Base-by-base conservation (phyloP, 345 rosid species). In the Eucalyptus cloeziana region DNA sequence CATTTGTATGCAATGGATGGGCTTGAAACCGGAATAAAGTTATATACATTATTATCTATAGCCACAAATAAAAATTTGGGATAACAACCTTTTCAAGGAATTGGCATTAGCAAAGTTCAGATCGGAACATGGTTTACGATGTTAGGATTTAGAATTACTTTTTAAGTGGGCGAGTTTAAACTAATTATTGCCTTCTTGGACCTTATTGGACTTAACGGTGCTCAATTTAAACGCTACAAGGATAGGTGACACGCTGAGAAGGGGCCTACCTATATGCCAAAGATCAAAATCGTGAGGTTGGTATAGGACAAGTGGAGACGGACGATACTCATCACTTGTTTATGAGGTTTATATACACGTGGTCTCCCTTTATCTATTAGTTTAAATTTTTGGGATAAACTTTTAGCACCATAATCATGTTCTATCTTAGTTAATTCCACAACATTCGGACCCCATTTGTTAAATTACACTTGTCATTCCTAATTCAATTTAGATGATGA, bases 151-250 rank as follows among this genome's bases (percentile, higher is more conserved):
- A 16, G 6, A 31, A 31, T 16, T 15, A n/a, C 19, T 31, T 31
- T 67, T n/a, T 3, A 67, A 15, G 79, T 31, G 43, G 79, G 43
- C 1, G 2, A 67, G 79, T 15, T 31, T 16, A 43, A 16, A 7
- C 40, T n/a, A 67, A 31, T 37, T 8, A 31, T 31, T 6, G 3
- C 79, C 79, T 67, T 31, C 43, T 31, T 16, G 22, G 79, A 67
- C 43, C 58, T 52, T 24, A 19, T 1, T 19, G 56, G 24, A 52
- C 9, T 10, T 52, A 19, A 19, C 0, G 1, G 10, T 52, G 24
- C 24, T 52, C 10, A 0, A 52, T 1, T 52, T 52, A 19, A 19
- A 52, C 0, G 1, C 58, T 52, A 52, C 0, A 52, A 0, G 56
- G 10, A 52, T 52, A 3, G 58, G 2, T 52, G 58, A 52, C 58